These are phyloP conservation scores for Tremella fuciformis DNA, from an alignment of 768 basidiomycete genomes.

Conservation along the genomic window DNA sequence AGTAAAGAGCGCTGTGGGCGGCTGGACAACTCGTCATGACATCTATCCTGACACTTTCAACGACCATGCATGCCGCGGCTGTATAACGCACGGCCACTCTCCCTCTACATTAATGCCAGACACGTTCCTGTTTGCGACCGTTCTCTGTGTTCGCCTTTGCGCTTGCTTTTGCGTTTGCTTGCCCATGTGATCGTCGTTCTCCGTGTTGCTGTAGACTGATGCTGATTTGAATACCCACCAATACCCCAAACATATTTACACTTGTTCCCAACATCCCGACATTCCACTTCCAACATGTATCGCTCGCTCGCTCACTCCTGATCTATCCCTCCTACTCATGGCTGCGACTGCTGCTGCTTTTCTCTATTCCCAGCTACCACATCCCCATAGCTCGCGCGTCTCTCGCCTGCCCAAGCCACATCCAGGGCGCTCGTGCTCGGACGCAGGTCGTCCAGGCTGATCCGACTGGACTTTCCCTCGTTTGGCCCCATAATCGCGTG, in stretches of 20 bases:
- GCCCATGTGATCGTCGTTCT: neutral
- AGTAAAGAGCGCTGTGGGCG: slow-evolving; percentile 36
- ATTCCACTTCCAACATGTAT: neutral
- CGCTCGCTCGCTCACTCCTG: neutral
- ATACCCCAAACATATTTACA: slow-evolving; percentile 2
- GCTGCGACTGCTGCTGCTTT: neutral
- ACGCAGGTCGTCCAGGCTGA: slow-evolving; percentile 17
- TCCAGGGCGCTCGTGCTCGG: slow-evolving; percentile 10
- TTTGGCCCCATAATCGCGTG: neutral
- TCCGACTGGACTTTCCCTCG: neutral
- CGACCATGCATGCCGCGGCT: neutral
- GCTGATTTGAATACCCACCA: slow-evolving; percentile 4
- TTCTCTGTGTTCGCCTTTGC: neutral
- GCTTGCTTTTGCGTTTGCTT: neutral
- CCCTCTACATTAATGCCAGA: slow-evolving; percentile 1
- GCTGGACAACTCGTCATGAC: slow-evolving; percentile 20
- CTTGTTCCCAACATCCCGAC: slow-evolving; percentile 5
- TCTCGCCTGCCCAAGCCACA: slow-evolving; percentile 15
- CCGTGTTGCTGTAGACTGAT: neutral
- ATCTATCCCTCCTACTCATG: neutral
- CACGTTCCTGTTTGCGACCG: too few species aligned
- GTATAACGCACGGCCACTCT: too few species aligned
- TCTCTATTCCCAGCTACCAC: slow-evolving; percentile 8
- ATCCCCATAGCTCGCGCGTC: slow-evolving; percentile 36
- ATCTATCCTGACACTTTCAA: neutral